Evolutionary conservation across 208 protist species (phyloP), one percentile per base, ranked within the genome.

Genomic region (Leishmania amazonensis): DNA sequence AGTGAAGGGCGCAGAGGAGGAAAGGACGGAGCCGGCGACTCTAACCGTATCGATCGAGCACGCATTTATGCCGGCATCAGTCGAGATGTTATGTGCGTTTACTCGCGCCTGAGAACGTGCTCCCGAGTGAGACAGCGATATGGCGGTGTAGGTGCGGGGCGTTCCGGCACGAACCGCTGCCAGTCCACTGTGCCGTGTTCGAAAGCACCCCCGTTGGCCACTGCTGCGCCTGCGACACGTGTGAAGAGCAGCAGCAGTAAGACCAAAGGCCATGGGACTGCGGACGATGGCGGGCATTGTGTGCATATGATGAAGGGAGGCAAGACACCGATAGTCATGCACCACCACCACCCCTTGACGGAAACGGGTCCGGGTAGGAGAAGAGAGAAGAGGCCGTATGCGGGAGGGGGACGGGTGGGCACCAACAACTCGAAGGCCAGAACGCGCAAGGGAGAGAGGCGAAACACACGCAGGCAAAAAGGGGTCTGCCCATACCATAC

Each of bases 121-220:
- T 13, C 35, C 53, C 9, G 31, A 21, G 35, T 62, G 47, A 31
- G 45, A 31, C 62, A 86, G 75, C 5, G 83, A 79, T 17, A 86
- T 86, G 0, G 83, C 70, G 17, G 83, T 86, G 83, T 86, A 86
- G 54, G 54, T n/a, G 53, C 38, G 53, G 21, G 45, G 11, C 24
- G 40, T 74, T 45, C 45, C 45, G 21, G 1, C 70, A 74, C 70
- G 47, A 31, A 7, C 42, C 42, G 28, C 70, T 11, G 40, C 70
- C 38, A 74, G 42, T 53, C 24, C 24, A 74, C 13, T 35, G 24
- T 40, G 45, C 13, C 47, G 40, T 19, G 28, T 19, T 51, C 70
- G 40, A 51, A 74, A 53, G 70, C 2, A 74, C 2, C 21, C 6
- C 28, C 24, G 11, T 17, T 19, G 9, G 70, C 28, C 70, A 74